These are phyloP conservation scores for Picea engelmannii DNA, from an alignment of 83 land plant species.

Conservation along the genomic window DNA sequence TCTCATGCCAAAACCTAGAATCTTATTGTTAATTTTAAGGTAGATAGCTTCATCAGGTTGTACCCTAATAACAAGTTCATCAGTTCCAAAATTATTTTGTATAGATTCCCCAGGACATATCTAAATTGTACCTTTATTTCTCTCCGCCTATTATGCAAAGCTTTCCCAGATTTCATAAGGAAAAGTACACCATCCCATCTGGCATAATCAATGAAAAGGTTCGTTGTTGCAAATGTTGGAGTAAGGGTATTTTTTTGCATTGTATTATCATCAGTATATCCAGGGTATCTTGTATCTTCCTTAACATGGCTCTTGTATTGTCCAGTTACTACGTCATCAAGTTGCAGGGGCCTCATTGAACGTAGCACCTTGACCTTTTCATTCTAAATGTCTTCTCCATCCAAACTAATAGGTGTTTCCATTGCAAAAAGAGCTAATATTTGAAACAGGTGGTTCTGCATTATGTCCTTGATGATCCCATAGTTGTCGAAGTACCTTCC, in stretches of 20 bases:
- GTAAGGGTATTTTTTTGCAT: slow-evolving; percentile 65
- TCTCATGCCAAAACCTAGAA: slow-evolving; percentile 85
- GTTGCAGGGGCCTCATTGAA: too few species aligned
- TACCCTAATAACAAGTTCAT: slow-evolving; percentile 79
- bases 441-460: too few species aligned
- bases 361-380: too few species aligned
- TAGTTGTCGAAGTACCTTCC: too few species aligned
- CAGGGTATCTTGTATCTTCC: too few species aligned
- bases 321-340: too few species aligned
- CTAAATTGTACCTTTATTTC: slow-evolving; percentile 87
- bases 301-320: too few species aligned
- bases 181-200: slow-evolving; percentile 97
- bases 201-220: slow-evolving; percentile 80
- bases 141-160: slow-evolving; percentile 62
- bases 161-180: slow-evolving; percentile 90
- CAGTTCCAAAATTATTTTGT: slow-evolving; percentile 64
- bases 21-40: slow-evolving; percentile 84
- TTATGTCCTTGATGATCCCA: too few species aligned
- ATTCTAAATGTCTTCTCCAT: too few species aligned
- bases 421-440: too few species aligned
- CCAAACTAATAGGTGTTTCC: too few species aligned
- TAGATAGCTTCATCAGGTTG: slow-evolving; percentile 92
- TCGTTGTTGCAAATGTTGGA: slow-evolving; percentile 24
- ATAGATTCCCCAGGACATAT: slow-evolving; percentile 86
- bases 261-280: slow-evolving; percentile 40